Evolutionary conservation across 202 grass and related monocot species (phyloP).

Genomic region (Panicum hallii): DNA sequence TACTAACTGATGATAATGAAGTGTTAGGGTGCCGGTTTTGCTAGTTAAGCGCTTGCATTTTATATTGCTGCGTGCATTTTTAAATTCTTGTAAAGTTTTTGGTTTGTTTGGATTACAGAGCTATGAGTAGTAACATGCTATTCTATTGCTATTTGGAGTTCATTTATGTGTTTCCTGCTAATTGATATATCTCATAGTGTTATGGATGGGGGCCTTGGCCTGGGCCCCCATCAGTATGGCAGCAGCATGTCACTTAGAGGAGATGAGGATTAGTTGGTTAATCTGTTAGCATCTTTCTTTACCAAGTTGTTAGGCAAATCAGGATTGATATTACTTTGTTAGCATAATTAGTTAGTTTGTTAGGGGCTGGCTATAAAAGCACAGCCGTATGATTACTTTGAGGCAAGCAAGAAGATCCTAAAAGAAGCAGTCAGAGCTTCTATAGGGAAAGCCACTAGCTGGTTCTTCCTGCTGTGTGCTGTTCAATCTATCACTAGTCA

Average conservation of each 20-base stretch:
- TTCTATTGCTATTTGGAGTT: not conserved
- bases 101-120: not conserved
- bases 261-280: not conserved
- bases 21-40: conserved; percentile 1
- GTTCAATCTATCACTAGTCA: not conserved
- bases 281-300: not conserved
- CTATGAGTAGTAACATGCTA: not conserved
- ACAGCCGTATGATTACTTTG: not conserved
- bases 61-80: not conserved
- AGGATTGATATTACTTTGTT: not conserved
- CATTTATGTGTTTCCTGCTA: conserved; percentile 8
- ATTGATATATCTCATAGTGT: not conserved
- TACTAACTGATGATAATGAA: not conserved
- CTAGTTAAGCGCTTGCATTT: not conserved
- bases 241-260: not conserved
- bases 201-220: not conserved
- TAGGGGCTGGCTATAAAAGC: not conserved
- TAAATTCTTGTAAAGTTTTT: not conserved
- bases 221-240: not conserved
- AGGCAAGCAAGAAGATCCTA: not conserved
- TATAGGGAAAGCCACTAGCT: not conserved
- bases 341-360: not conserved
- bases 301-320: not conserved
- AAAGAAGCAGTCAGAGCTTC: not conserved
- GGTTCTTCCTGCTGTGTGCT: not conserved